Evolutionary conservation across 192 early-diverging fungal genomes (phyloP), one percentile per base, ranked within the genome.

Genomic region (Nowakowskiella sp.): DNA sequence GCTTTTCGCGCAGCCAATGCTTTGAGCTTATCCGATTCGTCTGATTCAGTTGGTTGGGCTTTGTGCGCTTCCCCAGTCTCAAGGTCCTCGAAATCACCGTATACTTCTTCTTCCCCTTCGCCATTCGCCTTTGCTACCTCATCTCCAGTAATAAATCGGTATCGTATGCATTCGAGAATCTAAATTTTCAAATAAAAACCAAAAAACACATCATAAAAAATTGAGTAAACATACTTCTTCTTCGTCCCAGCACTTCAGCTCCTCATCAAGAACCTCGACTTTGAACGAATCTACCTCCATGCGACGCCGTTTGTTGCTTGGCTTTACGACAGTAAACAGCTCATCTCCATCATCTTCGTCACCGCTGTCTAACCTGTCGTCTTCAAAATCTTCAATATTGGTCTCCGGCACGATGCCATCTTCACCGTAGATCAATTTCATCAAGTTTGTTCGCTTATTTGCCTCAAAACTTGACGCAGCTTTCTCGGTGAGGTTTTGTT

Each of bases 341-440:
- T 70, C 79, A 19, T 60, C 72, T 9, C 78, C 83, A 6, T 76
- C 76, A 2, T 61, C 79, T 23, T 75, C 71, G 9, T 68, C 66
- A 5, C 66, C 66, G 9, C 64, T 62, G 1, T n/a, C n/a, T n/a
- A 88, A 74, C 21, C 70, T 78, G 19, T 60, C 72, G 9, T 78
- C 83, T 6, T 76, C 76, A 2, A 60, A 77, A 22, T 75, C 71
- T 9, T 68, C 66, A 5, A 66, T 66, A 9, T 64, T 62, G 1
- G 13, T 39, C 36, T 39, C 36, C 36, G 13, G 13, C 36, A 39
- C 36, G 36, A 19, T 39, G 36, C 13, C 61, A 21, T 85, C 74
- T 1, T 78, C 63, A 0, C 84, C 82, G 58, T 98, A 98, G 26
- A 98, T 87, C 0, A 92, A 60, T 28, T 90, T 78, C 90, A 93